Evolutionary conservation across 768 basidiomycete species (phyloP).

Genomic region (Lactarius hengduanensis): DNA sequence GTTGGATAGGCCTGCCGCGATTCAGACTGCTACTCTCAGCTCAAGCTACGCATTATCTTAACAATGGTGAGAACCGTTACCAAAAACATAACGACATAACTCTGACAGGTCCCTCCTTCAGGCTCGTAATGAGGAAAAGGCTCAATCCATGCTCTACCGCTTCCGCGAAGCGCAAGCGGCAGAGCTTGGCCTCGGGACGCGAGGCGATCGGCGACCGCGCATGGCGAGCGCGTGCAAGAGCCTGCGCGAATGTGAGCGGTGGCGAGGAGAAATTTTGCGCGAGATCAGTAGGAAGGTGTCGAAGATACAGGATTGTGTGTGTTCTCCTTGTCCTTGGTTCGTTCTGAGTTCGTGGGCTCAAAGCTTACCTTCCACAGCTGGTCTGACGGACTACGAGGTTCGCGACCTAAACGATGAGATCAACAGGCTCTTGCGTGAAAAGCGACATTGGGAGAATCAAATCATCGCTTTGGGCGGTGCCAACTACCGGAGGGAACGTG

Average conservation of each 20-base stretch:
- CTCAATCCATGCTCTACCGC: constrained; percentile 91
- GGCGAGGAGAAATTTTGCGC: constrained; percentile 92
- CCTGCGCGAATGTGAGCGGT: constrained; percentile 89
- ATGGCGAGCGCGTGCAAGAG: constrained; percentile 94
- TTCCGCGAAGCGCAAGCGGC: constrained; percentile 97
- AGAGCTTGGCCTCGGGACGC: constrained; percentile 88
- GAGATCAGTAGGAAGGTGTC: constrained; percentile 97
- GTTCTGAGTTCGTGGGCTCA: not conserved
- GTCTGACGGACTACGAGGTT: constrained; percentile 92
- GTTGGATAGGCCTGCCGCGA: too few species aligned
- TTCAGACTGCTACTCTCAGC: not conserved
- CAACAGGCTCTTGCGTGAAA: constrained; percentile 92
- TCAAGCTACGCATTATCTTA: not conserved
- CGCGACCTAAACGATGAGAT: constrained; percentile 98
- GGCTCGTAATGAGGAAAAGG: constrained; percentile 99
- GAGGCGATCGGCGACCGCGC: constrained; percentile 80
- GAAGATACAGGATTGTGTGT: constrained; percentile 92
- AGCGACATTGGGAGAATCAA: constrained; percentile 97
- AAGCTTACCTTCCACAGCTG: constrained; percentile 50
- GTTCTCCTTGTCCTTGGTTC: not conserved
- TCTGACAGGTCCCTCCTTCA: constrained; percentile 31
- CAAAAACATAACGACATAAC: not conserved
- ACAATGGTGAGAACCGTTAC: constrained; percentile 7
- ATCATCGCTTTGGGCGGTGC: constrained; percentile 95
- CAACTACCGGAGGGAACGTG: constrained; percentile 92